Base-by-base conservation (phyloP, 2,329 filamentous ascomycete genomes). In the Parascedosporium putredinis region DNA sequence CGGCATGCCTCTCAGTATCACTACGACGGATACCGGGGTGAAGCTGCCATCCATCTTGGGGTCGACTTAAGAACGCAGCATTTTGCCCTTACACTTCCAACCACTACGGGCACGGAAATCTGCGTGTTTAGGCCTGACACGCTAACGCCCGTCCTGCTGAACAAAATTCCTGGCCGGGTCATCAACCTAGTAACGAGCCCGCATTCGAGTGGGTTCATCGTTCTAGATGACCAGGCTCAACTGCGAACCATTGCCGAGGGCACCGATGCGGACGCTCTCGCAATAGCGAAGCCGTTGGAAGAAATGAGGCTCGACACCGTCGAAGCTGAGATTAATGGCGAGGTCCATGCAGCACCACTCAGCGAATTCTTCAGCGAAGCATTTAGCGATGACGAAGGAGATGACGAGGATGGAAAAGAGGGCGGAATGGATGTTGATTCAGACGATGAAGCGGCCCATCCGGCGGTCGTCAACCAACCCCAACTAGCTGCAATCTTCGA, bases 141-240 rank as follows among this genome's bases (percentile, higher is more conserved):
- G 14, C 69, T 76, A 7, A 68, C 78, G 49, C 76, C 83, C 9
- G 64, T 86, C 29, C 75, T 81, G 36, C 67, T 81, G 57, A 70
- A 79, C 53, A 70, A 68, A 24, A 75, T 78, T 8, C 69, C 77
- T 3, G 71, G 75, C 51, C 67, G 79, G 20, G 77, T 88, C 9
- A 78, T 84, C 20, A 80, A 83, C 10, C 65, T 95, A 1, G 68
- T 88, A 2, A 75, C 86, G 3, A 74, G 79, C 18, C 70, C 75
- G 10, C 74, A 73, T 18, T 78, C 80, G 2, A 81, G 79, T 43
- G 88, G 88, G 4, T 95, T 88, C 62, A 69, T 93, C 34, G 68
- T 84, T 8, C 66, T 95, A 5, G 88, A 95, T 61, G 75, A 83
- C n/a, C 73, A 79, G 0, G 87, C 88, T 12, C 83, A 86, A 58